phyloP scores from a whole-genome alignment of 129 eudicot genomes.

The Flaveria bidentis region DNA sequence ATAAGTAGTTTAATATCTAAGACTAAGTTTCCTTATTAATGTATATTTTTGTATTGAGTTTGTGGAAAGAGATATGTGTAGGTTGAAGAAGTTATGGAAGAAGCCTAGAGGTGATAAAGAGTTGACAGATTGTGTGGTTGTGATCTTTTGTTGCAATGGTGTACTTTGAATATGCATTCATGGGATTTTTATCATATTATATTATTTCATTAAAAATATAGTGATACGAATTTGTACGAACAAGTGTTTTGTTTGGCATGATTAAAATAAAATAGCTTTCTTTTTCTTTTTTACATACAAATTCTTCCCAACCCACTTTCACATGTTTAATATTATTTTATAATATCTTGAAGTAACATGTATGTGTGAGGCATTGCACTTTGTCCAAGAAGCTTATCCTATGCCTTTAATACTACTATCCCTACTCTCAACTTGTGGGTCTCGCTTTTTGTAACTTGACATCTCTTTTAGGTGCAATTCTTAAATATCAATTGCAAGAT shows the following conservation, averaged over 20 bases:
- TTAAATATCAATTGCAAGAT: neutral
- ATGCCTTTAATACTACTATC: constrained; percentile 32
- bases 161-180: constrained; percentile 28
- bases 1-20: too few species aligned
- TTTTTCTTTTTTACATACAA: constrained; percentile 24
- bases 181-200: constrained; percentile 2
- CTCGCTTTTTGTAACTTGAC: constrained; percentile 35
- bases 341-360: constrained; percentile 39
- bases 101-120: neutral
- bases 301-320: constrained; percentile 27
- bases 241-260: constrained; percentile 2
- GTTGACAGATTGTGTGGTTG: constrained; percentile 25
- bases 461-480: constrained; percentile 19
- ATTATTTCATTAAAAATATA: constrained; percentile 7
- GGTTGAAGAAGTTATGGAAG: constrained; percentile 21
- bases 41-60: too few species aligned
- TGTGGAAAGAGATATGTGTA: neutral
- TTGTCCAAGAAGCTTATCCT: constrained; percentile 49
- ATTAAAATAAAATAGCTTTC: neutral
- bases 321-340: constrained; percentile 36
- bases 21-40: too few species aligned
- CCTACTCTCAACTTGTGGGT: constrained; percentile 45
- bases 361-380: constrained; percentile 38
- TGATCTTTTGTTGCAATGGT: constrained; percentile 30
- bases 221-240: constrained; percentile 49